These are phyloP conservation scores for Ustilago sp. DNA, from an alignment of 1,284 basidiomycete species.

Conservation along the genomic window DNA sequence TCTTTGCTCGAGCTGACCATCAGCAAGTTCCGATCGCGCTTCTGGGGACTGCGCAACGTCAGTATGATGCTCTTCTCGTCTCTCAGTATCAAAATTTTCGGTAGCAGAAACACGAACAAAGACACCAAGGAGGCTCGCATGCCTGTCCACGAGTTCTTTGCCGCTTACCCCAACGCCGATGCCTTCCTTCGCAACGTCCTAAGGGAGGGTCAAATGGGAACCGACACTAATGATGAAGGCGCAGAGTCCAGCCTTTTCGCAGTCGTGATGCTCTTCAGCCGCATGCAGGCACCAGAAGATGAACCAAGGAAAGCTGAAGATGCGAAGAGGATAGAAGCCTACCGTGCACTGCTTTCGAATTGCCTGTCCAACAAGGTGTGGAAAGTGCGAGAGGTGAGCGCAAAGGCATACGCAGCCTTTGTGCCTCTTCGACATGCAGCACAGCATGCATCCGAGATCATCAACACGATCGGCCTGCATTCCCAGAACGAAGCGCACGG, in stretches of 20 bases:
- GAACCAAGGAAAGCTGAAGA: conserved; percentile 23
- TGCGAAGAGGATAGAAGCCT: conserved; percentile 15
- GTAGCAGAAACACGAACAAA: conserved; percentile 47
- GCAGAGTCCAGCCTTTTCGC: conserved; percentile 57
- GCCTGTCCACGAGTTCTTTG: conserved; percentile 56
- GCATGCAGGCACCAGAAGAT: conserved; percentile 47
- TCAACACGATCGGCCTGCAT: conserved; percentile 15
- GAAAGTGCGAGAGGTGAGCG: conserved; percentile 58
- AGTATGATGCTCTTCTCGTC: conserved; percentile 70
- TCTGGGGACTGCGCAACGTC: conserved; percentile 70
- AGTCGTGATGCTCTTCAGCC: conserved; percentile 60
- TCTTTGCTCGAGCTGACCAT: conserved; percentile 66
- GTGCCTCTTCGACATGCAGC: conserved; percentile 25
- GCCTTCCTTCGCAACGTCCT: conserved; percentile 39
- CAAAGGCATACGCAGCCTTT: conserved; percentile 45
- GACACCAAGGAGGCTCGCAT: conserved; percentile 46
- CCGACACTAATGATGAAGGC: conserved; percentile 12
- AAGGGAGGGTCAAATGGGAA: conserved; percentile 10
- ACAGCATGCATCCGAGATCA: conserved; percentile 11
- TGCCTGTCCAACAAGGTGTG: conserved; percentile 54
- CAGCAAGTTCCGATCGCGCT: conserved; percentile 65
- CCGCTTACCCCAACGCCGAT: conserved; percentile 39
- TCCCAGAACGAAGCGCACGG: conserved; percentile 61
- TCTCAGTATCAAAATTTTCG: conserved; percentile 66
- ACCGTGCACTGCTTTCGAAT: conserved; percentile 31